Evolutionary conservation across 345 rosid species (phyloP).

Genomic region (Ceriops tagal): DNA sequence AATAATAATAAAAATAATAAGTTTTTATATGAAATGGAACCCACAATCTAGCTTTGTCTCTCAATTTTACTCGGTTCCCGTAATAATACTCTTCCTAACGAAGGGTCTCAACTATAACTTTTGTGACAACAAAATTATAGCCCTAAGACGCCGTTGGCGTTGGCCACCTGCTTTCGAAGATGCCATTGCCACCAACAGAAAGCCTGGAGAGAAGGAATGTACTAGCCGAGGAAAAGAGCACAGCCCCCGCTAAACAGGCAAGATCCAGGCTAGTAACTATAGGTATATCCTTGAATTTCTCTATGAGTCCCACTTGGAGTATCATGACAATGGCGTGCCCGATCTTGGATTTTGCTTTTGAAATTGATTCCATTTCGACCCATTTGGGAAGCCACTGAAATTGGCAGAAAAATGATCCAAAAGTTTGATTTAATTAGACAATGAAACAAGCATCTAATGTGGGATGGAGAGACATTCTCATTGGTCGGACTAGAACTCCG

Average conservation of each 20-base stretch:
- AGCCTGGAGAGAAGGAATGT: constrained; percentile 59
- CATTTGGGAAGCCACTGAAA: constrained; percentile 50
- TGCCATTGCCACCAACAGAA: constrained; percentile 13
- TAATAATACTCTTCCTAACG: too few species aligned
- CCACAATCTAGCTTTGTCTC: too few species aligned
- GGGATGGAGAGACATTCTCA: background rate
- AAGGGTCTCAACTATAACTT: too few species aligned
- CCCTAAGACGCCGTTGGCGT: too few species aligned
- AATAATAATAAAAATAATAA: too few species aligned
- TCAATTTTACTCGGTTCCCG: too few species aligned
- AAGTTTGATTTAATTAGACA: background rate
- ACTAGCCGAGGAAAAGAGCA: constrained; percentile 51
- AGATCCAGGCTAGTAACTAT: constrained; percentile 51
- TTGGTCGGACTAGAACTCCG: background rate
- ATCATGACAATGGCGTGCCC: constrained; percentile 68
- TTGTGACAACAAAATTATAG: too few species aligned
- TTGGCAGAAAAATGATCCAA: background rate
- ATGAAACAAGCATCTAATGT: background rate
- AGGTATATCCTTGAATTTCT: constrained; percentile 56
- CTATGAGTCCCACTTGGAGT: constrained; percentile 68
- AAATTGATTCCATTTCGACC: constrained; percentile 49
- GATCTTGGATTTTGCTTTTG: constrained; percentile 58
- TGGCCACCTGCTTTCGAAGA: constrained; percentile 4
- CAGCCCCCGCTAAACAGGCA: constrained; percentile 63
- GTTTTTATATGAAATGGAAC: too few species aligned